These are phyloP conservation scores for Streptanthus diversifolius DNA, from an alignment of 345 rosid species.

Conservation along the genomic window DNA sequence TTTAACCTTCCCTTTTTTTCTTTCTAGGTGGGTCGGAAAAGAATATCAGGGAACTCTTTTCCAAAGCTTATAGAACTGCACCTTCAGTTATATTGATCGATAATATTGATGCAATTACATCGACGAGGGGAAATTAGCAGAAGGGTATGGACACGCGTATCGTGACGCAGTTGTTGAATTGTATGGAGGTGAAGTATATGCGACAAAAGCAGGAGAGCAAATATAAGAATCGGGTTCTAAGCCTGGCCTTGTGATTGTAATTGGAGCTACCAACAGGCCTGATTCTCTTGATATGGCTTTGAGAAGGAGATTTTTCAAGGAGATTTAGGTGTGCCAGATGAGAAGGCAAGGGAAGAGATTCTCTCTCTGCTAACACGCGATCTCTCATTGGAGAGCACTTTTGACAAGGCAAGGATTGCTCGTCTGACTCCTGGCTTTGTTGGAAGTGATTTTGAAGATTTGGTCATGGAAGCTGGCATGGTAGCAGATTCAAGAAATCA, in stretches of 20 bases:
- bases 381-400: conserved; percentile 39
- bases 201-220: not conserved
- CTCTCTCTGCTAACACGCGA: conserved; percentile 45
- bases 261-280: conserved; percentile 72
- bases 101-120: conserved; percentile 68
- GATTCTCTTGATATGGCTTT: conserved; percentile 65
- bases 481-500: conserved; percentile 43
- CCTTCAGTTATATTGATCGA: conserved; percentile 70
- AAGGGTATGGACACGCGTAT: conserved; percentile 62
- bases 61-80: conserved; percentile 54
- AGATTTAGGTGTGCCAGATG: conserved; percentile 60
- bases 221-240: conserved; percentile 26
- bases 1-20: not conserved
- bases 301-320: conserved; percentile 60
- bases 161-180: conserved; percentile 59
- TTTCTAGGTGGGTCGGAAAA: conserved; percentile 52
- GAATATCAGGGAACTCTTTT: conserved; percentile 56
- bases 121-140: conserved; percentile 60
- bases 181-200: conserved; percentile 60
- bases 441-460: conserved; percentile 56
- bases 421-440: conserved; percentile 69
- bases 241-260: conserved; percentile 56
- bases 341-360: conserved; percentile 56
- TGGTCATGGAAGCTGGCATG: conserved; percentile 55
- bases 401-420: conserved; percentile 47